phyloP scores from a whole-genome alignment of 2,329 filamentous ascomycete genomes.

The Hyphodiscus sp. region DNA sequence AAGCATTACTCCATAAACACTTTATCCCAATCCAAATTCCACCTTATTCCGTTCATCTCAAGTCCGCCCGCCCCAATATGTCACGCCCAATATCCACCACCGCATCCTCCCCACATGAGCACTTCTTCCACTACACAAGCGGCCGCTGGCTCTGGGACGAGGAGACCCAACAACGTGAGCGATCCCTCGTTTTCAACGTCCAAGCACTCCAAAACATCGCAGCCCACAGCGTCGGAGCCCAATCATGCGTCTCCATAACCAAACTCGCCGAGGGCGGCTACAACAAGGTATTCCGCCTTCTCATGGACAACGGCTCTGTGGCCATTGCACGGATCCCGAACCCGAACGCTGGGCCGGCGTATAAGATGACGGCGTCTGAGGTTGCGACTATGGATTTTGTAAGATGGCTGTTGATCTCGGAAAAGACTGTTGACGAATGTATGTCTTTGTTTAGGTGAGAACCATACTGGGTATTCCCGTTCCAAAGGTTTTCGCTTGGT shows the following conservation, averaged over 20 bases:
- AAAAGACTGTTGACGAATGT: too few species aligned
- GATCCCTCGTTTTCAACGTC: constrained; percentile 32
- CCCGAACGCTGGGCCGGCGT: constrained; percentile 16
- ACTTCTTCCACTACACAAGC: constrained; percentile 29
- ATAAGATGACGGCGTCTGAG: constrained; percentile 20
- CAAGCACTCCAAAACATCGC: constrained; percentile 29
- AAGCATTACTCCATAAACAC: too few species aligned
- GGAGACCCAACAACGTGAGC: constrained; percentile 27
- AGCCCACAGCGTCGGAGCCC: constrained; percentile 26
- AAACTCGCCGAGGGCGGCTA: constrained; percentile 34
- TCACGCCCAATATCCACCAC: too few species aligned
- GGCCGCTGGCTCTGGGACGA: constrained; percentile 34
- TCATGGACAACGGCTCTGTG: constrained; percentile 26
- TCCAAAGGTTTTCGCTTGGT: constrained; percentile 18
- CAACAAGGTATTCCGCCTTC: constrained; percentile 33
- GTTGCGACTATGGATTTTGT: constrained; percentile 17
- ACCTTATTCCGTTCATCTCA: too few species aligned
- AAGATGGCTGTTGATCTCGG: too few species aligned
- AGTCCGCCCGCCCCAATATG: too few species aligned
- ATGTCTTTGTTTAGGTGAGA: constrained; percentile 11
- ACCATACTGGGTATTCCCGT: constrained; percentile 18
- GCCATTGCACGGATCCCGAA: constrained; percentile 22
- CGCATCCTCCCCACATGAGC: too few species aligned
- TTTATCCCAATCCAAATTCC: too few species aligned
- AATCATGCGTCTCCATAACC: constrained; percentile 24